phyloP scores from a whole-genome alignment of 305 asterid genomes.

The Fraxinus floribunda region DNA sequence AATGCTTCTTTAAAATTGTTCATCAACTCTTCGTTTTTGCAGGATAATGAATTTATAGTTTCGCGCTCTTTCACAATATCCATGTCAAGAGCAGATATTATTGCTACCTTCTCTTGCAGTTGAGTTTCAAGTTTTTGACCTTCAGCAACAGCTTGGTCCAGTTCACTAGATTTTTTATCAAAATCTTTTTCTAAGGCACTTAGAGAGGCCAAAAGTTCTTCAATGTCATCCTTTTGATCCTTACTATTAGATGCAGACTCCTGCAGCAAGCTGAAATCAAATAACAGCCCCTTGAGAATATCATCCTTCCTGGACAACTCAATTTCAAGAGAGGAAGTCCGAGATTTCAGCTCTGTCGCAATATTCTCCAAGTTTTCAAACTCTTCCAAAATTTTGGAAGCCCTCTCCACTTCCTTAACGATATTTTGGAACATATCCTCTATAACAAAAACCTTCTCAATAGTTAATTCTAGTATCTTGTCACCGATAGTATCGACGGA shows the following conservation, averaged over 20 bases:
- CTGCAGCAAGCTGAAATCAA: constrained; percentile 87
- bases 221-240: constrained; percentile 72
- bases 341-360: constrained; percentile 54
- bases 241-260: constrained; percentile 78
- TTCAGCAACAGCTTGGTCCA: constrained; percentile 57
- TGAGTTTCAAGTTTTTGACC: constrained; percentile 53
- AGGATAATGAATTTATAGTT: constrained; percentile 43
- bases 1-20: constrained; percentile 45
- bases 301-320: constrained; percentile 87
- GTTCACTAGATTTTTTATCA: constrained; percentile 44
- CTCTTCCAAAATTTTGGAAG: constrained; percentile 42
- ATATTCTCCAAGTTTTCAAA: constrained; percentile 57
- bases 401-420: constrained; percentile 41
- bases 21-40: constrained; percentile 49
- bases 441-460: constrained; percentile 35
- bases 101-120: constrained; percentile 53
- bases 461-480: constrained; percentile 33
- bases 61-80: constrained; percentile 45
- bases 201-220: constrained; percentile 52
- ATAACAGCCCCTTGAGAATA: constrained; percentile 69
- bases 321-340: constrained; percentile 40
- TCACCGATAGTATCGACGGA: constrained; percentile 35
- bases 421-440: constrained; percentile 47
- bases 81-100: constrained; percentile 56
- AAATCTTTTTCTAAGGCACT: constrained; percentile 50